These are phyloP conservation scores for Eimeria necatrix DNA, from an alignment of 169 alveolate species.

Conservation along the genomic window DNA sequence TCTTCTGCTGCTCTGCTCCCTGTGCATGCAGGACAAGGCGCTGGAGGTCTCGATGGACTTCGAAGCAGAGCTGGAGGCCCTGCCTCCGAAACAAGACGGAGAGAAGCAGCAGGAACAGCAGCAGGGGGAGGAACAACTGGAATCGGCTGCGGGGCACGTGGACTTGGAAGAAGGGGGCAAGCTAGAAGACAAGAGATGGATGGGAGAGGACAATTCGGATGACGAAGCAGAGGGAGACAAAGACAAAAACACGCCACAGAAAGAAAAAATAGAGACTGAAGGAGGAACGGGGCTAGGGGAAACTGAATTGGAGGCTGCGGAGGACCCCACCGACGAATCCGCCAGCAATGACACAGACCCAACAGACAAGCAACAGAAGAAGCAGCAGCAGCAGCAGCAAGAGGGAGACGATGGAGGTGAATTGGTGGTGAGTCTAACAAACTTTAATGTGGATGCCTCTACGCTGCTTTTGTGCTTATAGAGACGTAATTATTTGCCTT, in stretches of 20 bases:
- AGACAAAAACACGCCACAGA: background rate
- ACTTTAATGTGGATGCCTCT: too few relatives aligned
- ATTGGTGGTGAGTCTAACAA: background rate
- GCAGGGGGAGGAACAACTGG: slow-evolving; percentile 36
- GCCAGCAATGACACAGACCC: background rate
- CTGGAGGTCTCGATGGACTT: slow-evolving; percentile 79
- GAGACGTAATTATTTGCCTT: too few relatives aligned
- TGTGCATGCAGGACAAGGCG: slow-evolving; percentile 72
- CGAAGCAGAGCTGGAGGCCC: slow-evolving; percentile 66
- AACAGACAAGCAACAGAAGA: background rate
- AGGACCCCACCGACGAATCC: slow-evolving; percentile 31
- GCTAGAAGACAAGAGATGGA: slow-evolving; percentile 74
- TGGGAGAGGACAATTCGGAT: slow-evolving; percentile 31
- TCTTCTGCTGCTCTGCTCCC: background rate
- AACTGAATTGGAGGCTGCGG: slow-evolving; percentile 22
- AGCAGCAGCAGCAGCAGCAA: slow-evolving; percentile 45
- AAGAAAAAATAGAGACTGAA: slow-evolving; percentile 36
- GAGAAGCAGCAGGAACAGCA: slow-evolving; percentile 41
- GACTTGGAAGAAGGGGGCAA: slow-evolving; percentile 79
- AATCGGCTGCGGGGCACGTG: slow-evolving; percentile 66
- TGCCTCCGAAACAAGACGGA: slow-evolving; percentile 10
- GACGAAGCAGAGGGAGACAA: slow-evolving; percentile 3
- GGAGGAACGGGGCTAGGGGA: slow-evolving; percentile 22
- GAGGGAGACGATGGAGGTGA: slow-evolving; percentile 23
- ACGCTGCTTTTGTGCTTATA: too few relatives aligned